These are phyloP conservation scores for Alternaria consortialis DNA, from an alignment of 2,329 filamentous ascomycete species.

Conservation along the genomic window DNA sequence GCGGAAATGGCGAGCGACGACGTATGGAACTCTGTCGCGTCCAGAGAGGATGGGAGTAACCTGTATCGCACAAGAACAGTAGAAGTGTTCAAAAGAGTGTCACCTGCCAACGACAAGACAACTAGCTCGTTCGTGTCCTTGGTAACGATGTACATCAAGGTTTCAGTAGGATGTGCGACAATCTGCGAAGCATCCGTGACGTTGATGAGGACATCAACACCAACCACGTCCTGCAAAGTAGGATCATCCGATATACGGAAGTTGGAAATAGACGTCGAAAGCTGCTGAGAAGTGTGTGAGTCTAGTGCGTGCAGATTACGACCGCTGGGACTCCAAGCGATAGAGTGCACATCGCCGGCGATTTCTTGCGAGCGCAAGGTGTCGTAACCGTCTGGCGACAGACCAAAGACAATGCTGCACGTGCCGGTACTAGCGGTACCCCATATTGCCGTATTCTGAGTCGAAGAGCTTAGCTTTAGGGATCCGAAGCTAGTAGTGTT, in stretches of 20 bases:
- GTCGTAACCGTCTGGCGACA: constrained; percentile 23
- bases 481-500: constrained; percentile 29
- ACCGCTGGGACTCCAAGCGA: constrained; percentile 33
- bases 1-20: constrained; percentile 27
- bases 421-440: constrained; percentile 32
- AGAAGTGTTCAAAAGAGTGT: background rate
- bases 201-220: constrained; percentile 25
- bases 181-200: constrained; percentile 30
- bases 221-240: constrained; percentile 15
- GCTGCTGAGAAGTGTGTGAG: constrained; percentile 19
- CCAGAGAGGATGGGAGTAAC: constrained; percentile 23
- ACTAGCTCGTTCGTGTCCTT: constrained; percentile 33
- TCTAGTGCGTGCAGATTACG: constrained; percentile 32
- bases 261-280: constrained; percentile 31
- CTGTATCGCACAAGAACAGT: constrained; percentile 10
- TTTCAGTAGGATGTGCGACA: constrained; percentile 27
- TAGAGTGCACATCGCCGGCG: constrained; percentile 30
- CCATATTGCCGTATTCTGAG: constrained; percentile 26
- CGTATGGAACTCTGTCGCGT: constrained; percentile 23
- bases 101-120: constrained; percentile 16
- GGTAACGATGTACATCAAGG: constrained; percentile 30
- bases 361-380: constrained; percentile 29
- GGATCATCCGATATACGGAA: constrained; percentile 24
- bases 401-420: constrained; percentile 34
- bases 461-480: constrained; percentile 23